Evolutionary conservation across 352 stramenopile genomes (phyloP), one percentile per base, ranked within the genome.

Genomic region (Pythium oligandrum): DNA sequence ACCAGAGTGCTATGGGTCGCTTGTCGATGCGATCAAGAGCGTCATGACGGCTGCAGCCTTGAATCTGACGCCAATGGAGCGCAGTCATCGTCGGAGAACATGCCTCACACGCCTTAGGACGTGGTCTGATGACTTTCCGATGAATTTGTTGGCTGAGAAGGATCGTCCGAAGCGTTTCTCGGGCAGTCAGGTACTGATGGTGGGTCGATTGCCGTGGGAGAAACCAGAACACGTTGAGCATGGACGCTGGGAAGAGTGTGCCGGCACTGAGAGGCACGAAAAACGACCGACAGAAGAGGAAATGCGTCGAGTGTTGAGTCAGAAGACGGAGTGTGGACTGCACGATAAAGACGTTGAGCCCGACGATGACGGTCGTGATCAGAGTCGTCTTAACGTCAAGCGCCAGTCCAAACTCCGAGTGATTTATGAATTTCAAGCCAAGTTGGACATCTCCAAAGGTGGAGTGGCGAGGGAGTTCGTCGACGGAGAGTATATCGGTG

Each of bases 151-250:
- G 36, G 10, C 26, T 57, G 0, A 57, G 12, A 11, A 56, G 32
- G 11, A 30, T 34, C 10, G 34, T 33, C 9, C 44, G 38, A 12
- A 48, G 38, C 1, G 48, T n/a, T 32, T 35, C 30, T 10, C 8
- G 8, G 4, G 4, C 36, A 30, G 40, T 38, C 51, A 31, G 5
- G 33, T 32, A 5, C 31, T 52, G 33, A 8, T 37, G n/a, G 3
- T 40, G 11, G 37, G 4, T 35, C 17, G 4, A 1, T 26, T 17
- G 8, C 1, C 60, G 35, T 4, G 17, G 17, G 0, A 64, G 44
- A 36, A 33, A 44, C 58, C 63, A 71, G 42, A 57, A 67, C 17
- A 60, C 45, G 11, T 54, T 45, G 4, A 71, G 48, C 43, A 45
- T 54, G 8, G 54, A 35, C 1, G 46, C 38, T 30, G 59, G 40